phyloP scores from a whole-genome alignment of 2,329 filamentous ascomycete species.

The Metarhizium album region DNA sequence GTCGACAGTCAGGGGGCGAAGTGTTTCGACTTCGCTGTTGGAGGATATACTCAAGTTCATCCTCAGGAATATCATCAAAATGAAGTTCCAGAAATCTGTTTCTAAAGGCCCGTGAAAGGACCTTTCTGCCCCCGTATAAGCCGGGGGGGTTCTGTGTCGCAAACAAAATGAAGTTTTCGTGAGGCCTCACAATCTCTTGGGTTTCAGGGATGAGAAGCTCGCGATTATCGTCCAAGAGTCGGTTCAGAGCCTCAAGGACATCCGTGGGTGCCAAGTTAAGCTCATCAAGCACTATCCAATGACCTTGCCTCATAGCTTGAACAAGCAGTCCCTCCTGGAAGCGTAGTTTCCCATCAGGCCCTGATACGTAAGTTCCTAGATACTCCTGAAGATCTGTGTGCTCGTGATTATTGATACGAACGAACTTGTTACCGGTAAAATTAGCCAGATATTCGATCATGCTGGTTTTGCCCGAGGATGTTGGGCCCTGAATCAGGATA shows the following conservation, averaged over 20 bases:
- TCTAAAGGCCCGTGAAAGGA: constrained; percentile 85
- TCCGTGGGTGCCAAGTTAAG: constrained; percentile 94
- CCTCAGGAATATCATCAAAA: constrained; percentile 94
- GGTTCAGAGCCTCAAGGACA: constrained; percentile 90
- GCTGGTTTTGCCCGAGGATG: constrained; percentile 94
- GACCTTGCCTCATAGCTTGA: constrained; percentile 80
- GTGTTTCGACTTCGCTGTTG: constrained; percentile 78
- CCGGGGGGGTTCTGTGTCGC: constrained; percentile 96
- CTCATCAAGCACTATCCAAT: constrained; percentile 98
- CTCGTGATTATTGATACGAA: constrained; percentile 98
- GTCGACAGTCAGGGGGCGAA: constrained; percentile 79
- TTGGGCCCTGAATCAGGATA: constrained; percentile 91
- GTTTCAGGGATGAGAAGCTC: constrained; percentile 95
- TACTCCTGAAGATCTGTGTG: constrained; percentile 98
- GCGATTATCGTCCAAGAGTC: constrained; percentile 89
- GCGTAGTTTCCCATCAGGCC: constrained; percentile 67
- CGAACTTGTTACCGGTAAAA: constrained; percentile 90
- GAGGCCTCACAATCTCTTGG: constrained; percentile 83
- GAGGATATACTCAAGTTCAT: constrained; percentile 84
- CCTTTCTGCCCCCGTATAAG: constrained; percentile 88
- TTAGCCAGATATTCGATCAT: constrained; percentile 99
- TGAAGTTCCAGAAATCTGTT: constrained; percentile 96
- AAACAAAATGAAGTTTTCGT: constrained; percentile 94
- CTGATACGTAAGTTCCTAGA: constrained; percentile 85
- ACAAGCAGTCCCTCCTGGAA: constrained; percentile 95